These are phyloP conservation scores for Paramecium sexaurelia DNA, from an alignment of 73 alveolate genomes.

Conservation along the genomic window DNA sequence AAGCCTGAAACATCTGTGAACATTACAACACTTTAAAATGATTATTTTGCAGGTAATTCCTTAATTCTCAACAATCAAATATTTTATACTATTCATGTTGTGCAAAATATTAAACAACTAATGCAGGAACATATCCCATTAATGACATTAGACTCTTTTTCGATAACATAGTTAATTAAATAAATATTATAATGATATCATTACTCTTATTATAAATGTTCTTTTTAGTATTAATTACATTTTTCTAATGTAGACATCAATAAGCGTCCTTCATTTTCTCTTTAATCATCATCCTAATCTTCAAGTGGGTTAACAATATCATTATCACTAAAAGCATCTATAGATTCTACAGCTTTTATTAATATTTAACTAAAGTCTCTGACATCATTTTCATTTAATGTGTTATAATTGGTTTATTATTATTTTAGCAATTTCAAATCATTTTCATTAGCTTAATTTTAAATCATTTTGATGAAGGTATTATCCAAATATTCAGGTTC, in stretches of 20 bases:
- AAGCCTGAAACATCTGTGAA: conserved; percentile 35
- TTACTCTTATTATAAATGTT: neutral
- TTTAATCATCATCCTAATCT: neutral
- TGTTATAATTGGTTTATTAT: neutral
- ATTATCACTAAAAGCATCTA: neutral
- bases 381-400: neutral
- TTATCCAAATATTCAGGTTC: neutral
- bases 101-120: conserved; percentile 37
- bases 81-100: neutral
- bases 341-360: neutral
- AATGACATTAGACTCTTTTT: neutral
- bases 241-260: neutral
- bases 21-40: neutral
- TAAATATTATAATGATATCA: neutral
- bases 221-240: neutral
- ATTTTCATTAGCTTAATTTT: neutral
- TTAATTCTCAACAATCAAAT: neutral
- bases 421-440: neutral
- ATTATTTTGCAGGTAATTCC: conserved; percentile 32
- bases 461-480: neutral
- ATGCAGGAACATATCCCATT: conserved; percentile 29
- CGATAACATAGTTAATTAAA: conserved; percentile 1
- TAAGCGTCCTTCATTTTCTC: neutral
- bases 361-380: neutral
- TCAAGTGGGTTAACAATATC: neutral